phyloP scores from a whole-genome alignment of 306 rosid species.

The Cicer bijugum region DNA sequence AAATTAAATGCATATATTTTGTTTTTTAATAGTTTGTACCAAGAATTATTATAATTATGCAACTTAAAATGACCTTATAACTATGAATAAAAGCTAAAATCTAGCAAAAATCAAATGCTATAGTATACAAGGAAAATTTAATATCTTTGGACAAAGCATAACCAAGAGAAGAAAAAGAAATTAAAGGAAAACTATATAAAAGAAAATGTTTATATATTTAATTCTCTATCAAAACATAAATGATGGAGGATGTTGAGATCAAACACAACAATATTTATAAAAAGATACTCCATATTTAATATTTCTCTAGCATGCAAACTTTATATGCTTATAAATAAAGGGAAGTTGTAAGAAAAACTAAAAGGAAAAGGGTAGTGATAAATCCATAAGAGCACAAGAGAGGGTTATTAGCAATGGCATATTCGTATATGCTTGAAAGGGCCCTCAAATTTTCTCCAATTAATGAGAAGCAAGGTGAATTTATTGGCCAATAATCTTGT shows the following conservation, averaged over 20 bases:
- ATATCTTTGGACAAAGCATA: conserved; percentile 3
- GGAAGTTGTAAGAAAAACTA: not conserved
- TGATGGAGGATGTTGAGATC: conserved; percentile 24
- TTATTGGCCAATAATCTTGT: conserved; percentile 34
- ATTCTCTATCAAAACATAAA: conserved; percentile 27
- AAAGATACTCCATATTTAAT: conserved; percentile 23
- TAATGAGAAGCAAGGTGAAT: conserved; percentile 30
- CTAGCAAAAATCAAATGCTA: conserved; percentile 9
- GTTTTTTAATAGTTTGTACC: not conserved
- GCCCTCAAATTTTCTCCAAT: conserved; percentile 43
- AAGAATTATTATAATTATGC: not conserved
- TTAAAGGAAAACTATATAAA: conserved; percentile 1
- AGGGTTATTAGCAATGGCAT: conserved; percentile 42
- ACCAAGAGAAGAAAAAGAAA: not conserved
- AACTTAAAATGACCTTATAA: not conserved
- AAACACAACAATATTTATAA: conserved; percentile 15
- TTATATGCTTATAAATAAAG: conserved; percentile 28
- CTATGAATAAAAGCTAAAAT: conserved; percentile 17
- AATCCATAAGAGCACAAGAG: conserved; percentile 47
- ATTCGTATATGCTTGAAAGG: conserved; percentile 52
- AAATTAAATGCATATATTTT: conserved; percentile 5
- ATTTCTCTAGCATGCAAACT: not conserved
- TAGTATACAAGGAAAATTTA: conserved; percentile 3
- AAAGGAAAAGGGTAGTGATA: conserved; percentile 41
- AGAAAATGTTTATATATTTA: not conserved